A percentile compares a stretch with the other conserved stretches of the same genome.
These are phyloP conservation scores for Candida tibetensis DNA, from an alignment of 805 yeast species.

Conservation along the genomic window DNA sequence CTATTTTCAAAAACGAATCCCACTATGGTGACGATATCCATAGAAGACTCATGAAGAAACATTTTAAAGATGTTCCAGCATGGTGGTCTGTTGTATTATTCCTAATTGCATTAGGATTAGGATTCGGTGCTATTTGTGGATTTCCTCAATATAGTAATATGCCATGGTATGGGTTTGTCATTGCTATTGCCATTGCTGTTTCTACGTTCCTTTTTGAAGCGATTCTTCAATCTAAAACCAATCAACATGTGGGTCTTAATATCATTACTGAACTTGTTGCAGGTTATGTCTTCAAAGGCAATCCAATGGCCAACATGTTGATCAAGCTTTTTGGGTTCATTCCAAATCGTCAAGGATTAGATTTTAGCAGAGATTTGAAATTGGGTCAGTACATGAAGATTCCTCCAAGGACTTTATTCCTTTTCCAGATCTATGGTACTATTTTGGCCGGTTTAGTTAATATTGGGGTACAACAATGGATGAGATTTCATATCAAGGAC, in stretches of 20 bases:
- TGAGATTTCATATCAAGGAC: slow-evolving; percentile 17
- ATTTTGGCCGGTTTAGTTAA: slow-evolving; percentile 20
- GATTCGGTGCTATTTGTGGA: slow-evolving; percentile 15
- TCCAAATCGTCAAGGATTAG: slow-evolving; percentile 19
- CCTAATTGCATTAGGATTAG: slow-evolving; percentile 18
- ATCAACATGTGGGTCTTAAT: slow-evolving; percentile 18
- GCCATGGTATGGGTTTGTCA: slow-evolving; percentile 17
- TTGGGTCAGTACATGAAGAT: slow-evolving; percentile 21
- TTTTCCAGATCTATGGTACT: slow-evolving; percentile 18
- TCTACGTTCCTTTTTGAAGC: slow-evolving; percentile 17
- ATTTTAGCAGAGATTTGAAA: slow-evolving; percentile 17
- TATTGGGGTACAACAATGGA: slow-evolving; percentile 24
- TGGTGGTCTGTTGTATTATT: slow-evolving; percentile 26
- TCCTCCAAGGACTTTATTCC: slow-evolving; percentile 17
- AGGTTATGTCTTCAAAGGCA: slow-evolving; percentile 18
- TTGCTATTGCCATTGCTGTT: slow-evolving; percentile 14
- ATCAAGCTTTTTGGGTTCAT: slow-evolving; percentile 18
- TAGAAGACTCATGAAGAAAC: slow-evolving; percentile 17
- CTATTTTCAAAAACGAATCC: slow-evolving; percentile 13
- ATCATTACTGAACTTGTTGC: slow-evolving; percentile 19
- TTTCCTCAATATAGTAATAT: slow-evolving; percentile 14
- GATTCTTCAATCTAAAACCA: slow-evolving; percentile 18
- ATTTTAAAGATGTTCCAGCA: slow-evolving; percentile 18
- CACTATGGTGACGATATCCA: slow-evolving; percentile 20
- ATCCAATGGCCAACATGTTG: slow-evolving; percentile 19